These are phyloP conservation scores for Macadamia tetraphylla DNA, from an alignment of 164 flowering plant species.

Conservation along the genomic window DNA sequence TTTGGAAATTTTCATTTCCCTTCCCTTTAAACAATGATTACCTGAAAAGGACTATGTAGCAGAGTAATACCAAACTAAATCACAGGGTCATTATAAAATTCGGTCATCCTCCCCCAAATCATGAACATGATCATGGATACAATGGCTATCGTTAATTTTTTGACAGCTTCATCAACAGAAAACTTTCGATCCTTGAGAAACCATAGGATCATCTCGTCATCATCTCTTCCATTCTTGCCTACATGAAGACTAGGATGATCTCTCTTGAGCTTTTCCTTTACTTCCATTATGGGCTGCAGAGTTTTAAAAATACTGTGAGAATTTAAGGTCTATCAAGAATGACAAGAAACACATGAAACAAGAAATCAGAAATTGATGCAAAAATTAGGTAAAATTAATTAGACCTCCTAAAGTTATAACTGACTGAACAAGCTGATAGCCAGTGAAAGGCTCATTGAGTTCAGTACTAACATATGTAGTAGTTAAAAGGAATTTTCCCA, in stretches of 20 bases:
- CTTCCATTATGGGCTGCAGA: slow-evolving; percentile 71
- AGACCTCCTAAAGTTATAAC: not conserved
- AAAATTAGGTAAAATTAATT: not conserved
- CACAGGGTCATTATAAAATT: not conserved
- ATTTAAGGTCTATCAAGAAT: not conserved
- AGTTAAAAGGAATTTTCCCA: too few relatives aligned
- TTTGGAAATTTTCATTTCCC: too few relatives aligned
- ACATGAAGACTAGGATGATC: slow-evolving; percentile 57
- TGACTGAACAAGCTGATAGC: not conserved
- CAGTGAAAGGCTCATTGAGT: not conserved
- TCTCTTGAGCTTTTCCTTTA: slow-evolving; percentile 70
- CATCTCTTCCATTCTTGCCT: slow-evolving; percentile 90
- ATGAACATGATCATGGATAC: slow-evolving; percentile 44
- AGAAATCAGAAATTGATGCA: not conserved
- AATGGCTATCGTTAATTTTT: slow-evolving; percentile 78
- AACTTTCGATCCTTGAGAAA: slow-evolving; percentile 80
- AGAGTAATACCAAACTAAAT: not conserved
- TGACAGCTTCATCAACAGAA: slow-evolving; percentile 54
- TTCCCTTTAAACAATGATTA: not conserved
- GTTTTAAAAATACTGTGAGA: slow-evolving; percentile 1
- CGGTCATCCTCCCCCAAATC: not conserved
- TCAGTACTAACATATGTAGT: not conserved
- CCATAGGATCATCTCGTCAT: slow-evolving; percentile 90
- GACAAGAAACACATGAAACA: not conserved
- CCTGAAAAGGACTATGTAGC: not conserved